Evolutionary conservation across 495 filamentous ascomycete species (phyloP).

Genomic region (Neurospora sp.): DNA sequence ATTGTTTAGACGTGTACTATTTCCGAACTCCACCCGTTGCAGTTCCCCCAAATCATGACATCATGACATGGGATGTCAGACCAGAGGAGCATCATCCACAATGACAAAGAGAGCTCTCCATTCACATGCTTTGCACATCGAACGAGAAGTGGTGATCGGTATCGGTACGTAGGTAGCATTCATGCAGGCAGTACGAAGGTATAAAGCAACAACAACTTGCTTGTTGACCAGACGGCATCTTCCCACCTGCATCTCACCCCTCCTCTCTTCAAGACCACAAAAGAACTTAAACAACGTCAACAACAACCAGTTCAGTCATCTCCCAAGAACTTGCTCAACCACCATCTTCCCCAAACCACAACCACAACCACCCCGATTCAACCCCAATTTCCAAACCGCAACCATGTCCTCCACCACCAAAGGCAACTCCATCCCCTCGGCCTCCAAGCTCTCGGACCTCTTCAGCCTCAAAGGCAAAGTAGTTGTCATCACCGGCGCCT

Average conservation of each 20-base stretch:
- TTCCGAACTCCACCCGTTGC: not conserved
- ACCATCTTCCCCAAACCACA: not conserved
- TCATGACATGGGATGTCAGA: not conserved
- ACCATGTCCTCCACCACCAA: slow-evolving; percentile 3
- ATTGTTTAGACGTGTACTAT: not conserved
- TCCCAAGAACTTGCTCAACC: not conserved
- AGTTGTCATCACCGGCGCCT: slow-evolving; percentile 42
- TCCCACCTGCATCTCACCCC: not conserved
- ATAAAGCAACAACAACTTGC: not conserved
- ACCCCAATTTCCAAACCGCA: not conserved
- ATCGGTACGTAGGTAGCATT: not conserved
- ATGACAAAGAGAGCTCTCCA: not conserved
- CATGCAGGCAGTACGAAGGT: not conserved
- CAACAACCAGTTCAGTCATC: not conserved
- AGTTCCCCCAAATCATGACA: not conserved
- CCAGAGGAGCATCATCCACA: not conserved
- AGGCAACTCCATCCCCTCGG: slow-evolving; percentile 18
- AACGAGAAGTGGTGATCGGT: not conserved
- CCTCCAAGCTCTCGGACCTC: slow-evolving; percentile 26
- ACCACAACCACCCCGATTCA: not conserved
- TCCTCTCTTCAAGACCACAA: not conserved
- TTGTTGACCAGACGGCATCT: not conserved
- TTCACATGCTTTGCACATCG: not conserved
- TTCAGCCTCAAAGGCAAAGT: slow-evolving; percentile 46
- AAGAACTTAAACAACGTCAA: not conserved